phyloP scores from a whole-genome alignment of 2,329 filamentous ascomycete species.

The Alternaria arbusti region DNA sequence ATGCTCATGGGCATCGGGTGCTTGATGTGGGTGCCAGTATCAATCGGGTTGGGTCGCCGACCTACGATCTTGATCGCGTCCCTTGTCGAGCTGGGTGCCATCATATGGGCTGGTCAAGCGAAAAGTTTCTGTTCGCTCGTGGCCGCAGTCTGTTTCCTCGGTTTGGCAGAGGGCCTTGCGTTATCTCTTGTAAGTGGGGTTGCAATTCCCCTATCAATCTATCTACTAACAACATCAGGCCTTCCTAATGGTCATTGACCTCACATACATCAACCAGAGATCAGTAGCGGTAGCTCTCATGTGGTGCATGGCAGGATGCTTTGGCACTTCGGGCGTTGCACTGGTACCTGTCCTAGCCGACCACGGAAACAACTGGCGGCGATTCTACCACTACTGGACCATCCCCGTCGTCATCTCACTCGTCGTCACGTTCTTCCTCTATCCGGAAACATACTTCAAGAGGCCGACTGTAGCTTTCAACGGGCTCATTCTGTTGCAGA shows the following conservation, averaged over 20 bases:
- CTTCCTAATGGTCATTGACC: conserved; percentile 47
- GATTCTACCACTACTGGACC: conserved; percentile 43
- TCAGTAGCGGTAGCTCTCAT: conserved; percentile 43
- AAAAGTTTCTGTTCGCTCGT: conserved; percentile 36
- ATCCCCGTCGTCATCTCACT: conserved; percentile 32
- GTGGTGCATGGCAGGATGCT: conserved; percentile 40
- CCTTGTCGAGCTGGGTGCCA: conserved; percentile 33
- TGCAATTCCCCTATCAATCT: no score
- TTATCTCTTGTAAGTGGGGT: conserved; percentile 35
- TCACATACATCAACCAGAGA: conserved; percentile 51
- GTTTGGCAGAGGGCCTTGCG: conserved; percentile 41
- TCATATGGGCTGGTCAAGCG: conserved; percentile 34
- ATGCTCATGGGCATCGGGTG: conserved; percentile 47
- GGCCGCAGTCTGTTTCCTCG: conserved; percentile 40
- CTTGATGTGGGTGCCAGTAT: conserved; percentile 49
- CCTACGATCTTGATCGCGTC: conserved; percentile 45
- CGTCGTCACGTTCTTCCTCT: conserved; percentile 39
- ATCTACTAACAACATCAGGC: conserved; percentile 25
- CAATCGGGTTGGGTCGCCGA: conserved; percentile 47
- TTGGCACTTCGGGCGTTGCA: conserved; percentile 33
- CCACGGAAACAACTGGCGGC: conserved; percentile 39
- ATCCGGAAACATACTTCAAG: conserved; percentile 52
- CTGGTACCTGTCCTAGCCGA: conserved; percentile 37
- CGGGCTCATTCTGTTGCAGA: conserved; percentile 50
- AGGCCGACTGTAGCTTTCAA: conserved; percentile 52